phyloP scores from a whole-genome alignment of 73 alveolate genomes.

The Blepharisma stoltei region DNA sequence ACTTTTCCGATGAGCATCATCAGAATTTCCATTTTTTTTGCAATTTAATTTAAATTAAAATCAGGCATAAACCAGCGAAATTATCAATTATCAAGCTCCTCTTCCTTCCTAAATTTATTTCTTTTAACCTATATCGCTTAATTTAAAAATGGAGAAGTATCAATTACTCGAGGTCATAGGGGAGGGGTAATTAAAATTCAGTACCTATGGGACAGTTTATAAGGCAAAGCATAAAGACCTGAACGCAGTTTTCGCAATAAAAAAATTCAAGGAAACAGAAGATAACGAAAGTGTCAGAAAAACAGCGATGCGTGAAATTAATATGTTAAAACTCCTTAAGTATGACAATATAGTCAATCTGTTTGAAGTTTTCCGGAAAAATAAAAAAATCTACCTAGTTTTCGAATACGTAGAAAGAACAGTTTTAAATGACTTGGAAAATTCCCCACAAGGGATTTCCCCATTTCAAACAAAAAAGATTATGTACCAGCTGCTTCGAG shows the following conservation, averaged over 20 bases:
- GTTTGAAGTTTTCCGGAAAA: slow-evolving; percentile 72
- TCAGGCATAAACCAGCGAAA: no score
- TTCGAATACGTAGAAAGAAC: slow-evolving; percentile 89
- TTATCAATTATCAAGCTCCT: no score
- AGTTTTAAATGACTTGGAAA: slow-evolving; percentile 80
- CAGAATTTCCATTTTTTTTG: no score
- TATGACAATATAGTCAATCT: slow-evolving; percentile 76
- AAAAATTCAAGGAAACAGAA: slow-evolving; percentile 62
- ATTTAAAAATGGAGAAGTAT: slow-evolving; percentile 59
- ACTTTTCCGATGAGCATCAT: no score
- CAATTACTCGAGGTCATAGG: slow-evolving; percentile 72
- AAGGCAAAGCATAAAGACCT: slow-evolving; percentile 49
- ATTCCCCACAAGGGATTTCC: slow-evolving; percentile 71
- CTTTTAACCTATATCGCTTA: not conserved
- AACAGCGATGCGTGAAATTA: slow-evolving; percentile 82
- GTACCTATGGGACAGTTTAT: slow-evolving; percentile 66
- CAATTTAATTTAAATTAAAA: no score
- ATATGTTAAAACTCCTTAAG: slow-evolving; percentile 64
- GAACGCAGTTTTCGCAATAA: slow-evolving; percentile 60
- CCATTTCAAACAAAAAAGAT: slow-evolving; percentile 39
- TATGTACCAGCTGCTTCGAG: slow-evolving; percentile 43
- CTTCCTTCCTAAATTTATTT: no score
- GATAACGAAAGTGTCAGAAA: slow-evolving; percentile 57
- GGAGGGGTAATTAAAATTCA: slow-evolving; percentile 52
- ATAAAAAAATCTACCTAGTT: slow-evolving; percentile 80